Evolutionary conservation across 768 basidiomycete species (phyloP).

Genomic region (Termitomyces sp.): DNA sequence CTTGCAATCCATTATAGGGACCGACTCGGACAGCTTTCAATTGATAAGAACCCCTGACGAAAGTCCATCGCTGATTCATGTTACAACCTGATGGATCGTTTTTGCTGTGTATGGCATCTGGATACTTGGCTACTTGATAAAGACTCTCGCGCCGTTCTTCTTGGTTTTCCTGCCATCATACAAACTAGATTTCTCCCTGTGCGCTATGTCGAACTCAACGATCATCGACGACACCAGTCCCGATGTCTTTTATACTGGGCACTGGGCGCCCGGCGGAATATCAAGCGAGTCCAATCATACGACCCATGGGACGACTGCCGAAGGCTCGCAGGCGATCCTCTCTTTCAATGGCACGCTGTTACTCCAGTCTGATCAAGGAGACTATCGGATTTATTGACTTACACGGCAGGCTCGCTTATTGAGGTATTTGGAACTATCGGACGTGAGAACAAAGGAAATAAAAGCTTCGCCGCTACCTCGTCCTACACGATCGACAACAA

Average conservation of each 20-base stretch:
- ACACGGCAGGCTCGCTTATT: conserved; percentile 2
- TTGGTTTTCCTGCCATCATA: background rate
- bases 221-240: conserved; percentile 3
- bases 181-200: background rate
- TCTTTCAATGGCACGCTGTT: conserved; percentile 1
- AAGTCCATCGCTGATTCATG: background rate
- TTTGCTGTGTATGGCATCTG: background rate
- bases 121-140: background rate
- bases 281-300: background rate
- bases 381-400: background rate
- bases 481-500: conserved; percentile 4
- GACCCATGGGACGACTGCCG: conserved; percentile 5
- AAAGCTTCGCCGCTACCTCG: conserved; percentile 3
- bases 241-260: background rate
- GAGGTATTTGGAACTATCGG: conserved; percentile 12
- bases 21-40: background rate
- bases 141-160: background rate
- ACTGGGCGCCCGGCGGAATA: background rate
- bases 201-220: conserved; percentile 12
- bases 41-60: background rate
- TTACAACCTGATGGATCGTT: background rate
- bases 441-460: background rate
- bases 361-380: background rate
- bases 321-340: conserved; percentile 1
- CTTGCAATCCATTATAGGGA: background rate